These are phyloP conservation scores for Punica granatum DNA, from an alignment of 345 rosid species.

Conservation along the genomic window DNA sequence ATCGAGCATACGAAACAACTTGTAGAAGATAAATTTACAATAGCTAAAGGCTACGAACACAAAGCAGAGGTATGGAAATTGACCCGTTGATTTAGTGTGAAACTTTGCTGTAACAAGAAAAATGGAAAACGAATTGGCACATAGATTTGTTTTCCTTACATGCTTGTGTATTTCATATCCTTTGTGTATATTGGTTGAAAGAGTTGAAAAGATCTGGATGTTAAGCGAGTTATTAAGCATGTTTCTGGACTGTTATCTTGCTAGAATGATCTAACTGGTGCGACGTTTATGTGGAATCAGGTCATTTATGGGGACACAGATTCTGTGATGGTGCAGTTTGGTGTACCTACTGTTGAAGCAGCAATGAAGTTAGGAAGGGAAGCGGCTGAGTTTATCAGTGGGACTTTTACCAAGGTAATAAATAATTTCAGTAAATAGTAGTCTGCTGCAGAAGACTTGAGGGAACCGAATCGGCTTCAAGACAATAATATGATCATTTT, in stretches of 20 bases:
- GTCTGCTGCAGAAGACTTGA: not conserved
- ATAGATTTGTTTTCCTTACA: not conserved
- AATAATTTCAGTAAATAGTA: not conserved
- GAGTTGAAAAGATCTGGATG: not conserved
- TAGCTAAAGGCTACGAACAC: conserved; percentile 63
- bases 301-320: conserved; percentile 98
- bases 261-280: not conserved
- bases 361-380: conserved; percentile 93
- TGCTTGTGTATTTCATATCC: not conserved
- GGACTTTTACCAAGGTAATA: conserved; percentile 71
- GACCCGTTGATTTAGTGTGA: not conserved
- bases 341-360: conserved; percentile 62
- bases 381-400: conserved; percentile 87
- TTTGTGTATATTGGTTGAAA: not conserved
- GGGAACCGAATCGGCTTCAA: not conserved
- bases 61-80: conserved; percentile 67
- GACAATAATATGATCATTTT: not conserved
- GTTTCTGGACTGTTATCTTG: not conserved
- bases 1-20: conserved; percentile 90
- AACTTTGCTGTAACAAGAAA: not conserved
- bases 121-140: not conserved
- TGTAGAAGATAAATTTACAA: conserved; percentile 85
- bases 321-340: conserved; percentile 99
- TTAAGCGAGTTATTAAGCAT: not conserved
- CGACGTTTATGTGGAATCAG: conserved; percentile 28